Base-by-base conservation (phyloP, 352 stramenopile genomes). In the Globisporangium cederbergense region DNA sequence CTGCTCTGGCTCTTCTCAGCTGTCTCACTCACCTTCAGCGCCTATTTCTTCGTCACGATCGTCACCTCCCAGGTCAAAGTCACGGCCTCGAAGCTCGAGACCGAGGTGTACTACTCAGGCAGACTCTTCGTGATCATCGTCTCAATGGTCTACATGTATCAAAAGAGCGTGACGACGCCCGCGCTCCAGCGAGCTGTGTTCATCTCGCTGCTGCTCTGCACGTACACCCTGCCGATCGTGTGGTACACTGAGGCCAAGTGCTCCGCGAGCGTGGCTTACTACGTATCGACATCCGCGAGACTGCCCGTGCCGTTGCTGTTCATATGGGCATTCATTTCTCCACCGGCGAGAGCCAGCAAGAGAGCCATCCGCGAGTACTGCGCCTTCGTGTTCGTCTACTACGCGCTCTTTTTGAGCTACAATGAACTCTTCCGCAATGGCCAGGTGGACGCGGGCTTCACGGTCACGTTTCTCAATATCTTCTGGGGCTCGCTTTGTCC, bases 101-200 rank as follows among this genome's bases (percentile, higher is more conserved):
- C 60, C 30, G 83, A 91, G 50, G 55, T 59, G 2, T 81, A 76
- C 36, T 90, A 88, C 69, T 72, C 78, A 13, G 81, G 77, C 10
- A 63, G 77, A 0, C 66, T 87, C 10, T 93, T 93, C 54, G 67
- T 88, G 20, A 68, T 89, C n/a, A 68, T 89, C 30, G 73, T 88
- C n/a, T 67, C 81, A 20, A 66, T 87, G 38, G 56, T 94, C 13
- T 91, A 85, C 64, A 80, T 94, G 57, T 62, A 78, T 2, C 81
- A 69, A 22, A 53, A 69, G 49, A 69, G 64, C 14, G 76, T 92
- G 32, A 87, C 86, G 7, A 64, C 62, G 0, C 73, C 73, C 11
- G 77, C 85, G 1, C 70, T 94, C 52, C 34, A 66, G 10, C 72
- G 78, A 25, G 73, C 79, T 7, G 63, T 76, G 18, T 10, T 76